Evolutionary conservation across 2,329 filamentous ascomycete genomes (phyloP), one percentile per base, ranked within the genome.

Genomic region (Colletotrichum orbiculare): DNA sequence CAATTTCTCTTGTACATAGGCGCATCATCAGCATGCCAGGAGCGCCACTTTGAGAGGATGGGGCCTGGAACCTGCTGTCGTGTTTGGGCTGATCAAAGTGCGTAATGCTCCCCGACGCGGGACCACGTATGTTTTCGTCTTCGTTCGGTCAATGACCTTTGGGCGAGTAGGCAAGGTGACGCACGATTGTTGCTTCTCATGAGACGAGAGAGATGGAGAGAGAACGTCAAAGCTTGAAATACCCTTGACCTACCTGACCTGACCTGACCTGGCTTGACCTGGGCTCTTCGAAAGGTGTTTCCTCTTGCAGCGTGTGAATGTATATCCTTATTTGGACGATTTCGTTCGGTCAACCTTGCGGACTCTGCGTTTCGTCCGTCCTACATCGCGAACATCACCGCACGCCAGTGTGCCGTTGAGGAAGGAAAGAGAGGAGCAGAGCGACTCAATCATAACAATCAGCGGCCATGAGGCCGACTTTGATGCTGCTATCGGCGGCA

Each of bases 191-290:
- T 25, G 25, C 25, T 25, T 25, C 25, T 25, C 25, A 25, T 25
- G 25, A 25, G 33, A 12, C 11, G 11, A 48, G 8, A 15, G 52
- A 42, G 43, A 61, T 43, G 45, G 17, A 48, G 11, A 42, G 46
- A 35, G 46, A 13, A 52, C 46, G 58, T 52, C 53, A 41, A 45
- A 53, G 63, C 62, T 53, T 66, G 58, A 66, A 53, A 66, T 66
- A 66, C 52, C 37, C 53, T 45, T 25, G 13, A 33, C 11, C n/a
- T n/a, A 11, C 63, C 52, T 37, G 5, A 25, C 25, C 25, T 25
- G 25, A 11, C 63, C 52, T 37, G 5, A 25, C 25, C 25, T 25
- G 25, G 25, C 25, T 25, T 25, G 25, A 4, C 25, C 25, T 25
- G 25, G 25, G 4, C 25, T 4, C 25, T 25, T 25, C 25, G 25